Percentiles rank a stretch among this genome's conserved stretches.
Conservation (phyloP, 495 filamentous ascomycete species). For the Neurospora sp. region DNA sequence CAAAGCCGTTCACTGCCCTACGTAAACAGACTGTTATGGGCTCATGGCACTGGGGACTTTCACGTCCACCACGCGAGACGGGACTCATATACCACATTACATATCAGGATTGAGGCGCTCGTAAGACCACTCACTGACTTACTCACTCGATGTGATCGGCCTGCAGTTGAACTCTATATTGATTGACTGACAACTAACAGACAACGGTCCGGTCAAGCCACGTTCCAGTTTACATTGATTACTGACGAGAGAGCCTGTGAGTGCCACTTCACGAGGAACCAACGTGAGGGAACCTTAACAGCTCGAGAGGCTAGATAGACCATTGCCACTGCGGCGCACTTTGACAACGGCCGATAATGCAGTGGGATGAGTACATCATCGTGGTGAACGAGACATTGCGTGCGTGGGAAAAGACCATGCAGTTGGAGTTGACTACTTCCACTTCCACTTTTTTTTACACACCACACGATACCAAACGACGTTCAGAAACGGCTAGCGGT, state of each 20-base stretch:
- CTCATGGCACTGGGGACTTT: background rate
- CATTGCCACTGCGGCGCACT: background rate
- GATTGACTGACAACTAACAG: background rate
- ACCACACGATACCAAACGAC: background rate
- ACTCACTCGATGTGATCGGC: background rate
- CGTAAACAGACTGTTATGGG: background rate
- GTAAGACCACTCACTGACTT: background rate
- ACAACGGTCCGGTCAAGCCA: background rate
- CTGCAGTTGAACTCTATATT: background rate
- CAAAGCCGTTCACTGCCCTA: background rate
- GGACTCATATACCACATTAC: background rate
- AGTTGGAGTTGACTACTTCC: background rate
- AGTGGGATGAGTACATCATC: background rate
- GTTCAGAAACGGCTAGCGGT: background rate
- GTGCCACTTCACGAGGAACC: too few relatives aligned
- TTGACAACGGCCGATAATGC: background rate
- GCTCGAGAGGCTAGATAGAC: background rate
- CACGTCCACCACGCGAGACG: background rate
- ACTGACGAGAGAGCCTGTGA: too few relatives aligned
- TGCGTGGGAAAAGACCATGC: background rate
- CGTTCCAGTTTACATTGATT: background rate
- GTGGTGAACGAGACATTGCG: background rate
- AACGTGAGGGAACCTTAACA: background rate
- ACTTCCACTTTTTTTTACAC: background rate
- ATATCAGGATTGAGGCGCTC: background rate